Percentiles rank a stretch among this genome's conserved stretches.
phyloP scores from a whole-genome alignment of 495 filamentous ascomycete genomes.

The Neurospora discreta region DNA sequence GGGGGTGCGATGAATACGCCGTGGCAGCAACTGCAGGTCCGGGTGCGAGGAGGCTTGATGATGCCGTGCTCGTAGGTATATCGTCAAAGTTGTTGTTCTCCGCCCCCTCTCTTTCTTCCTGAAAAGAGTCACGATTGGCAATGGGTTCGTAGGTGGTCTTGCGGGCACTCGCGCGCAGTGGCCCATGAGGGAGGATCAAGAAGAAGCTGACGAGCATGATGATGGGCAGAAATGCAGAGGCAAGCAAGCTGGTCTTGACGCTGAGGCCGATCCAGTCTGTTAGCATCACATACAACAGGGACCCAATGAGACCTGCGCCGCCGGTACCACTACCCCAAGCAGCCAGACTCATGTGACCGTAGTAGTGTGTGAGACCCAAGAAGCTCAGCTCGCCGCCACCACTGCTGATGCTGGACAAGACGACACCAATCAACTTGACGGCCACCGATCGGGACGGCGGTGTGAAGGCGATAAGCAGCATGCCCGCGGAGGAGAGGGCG shows the following conservation, averaged over 20 bases:
- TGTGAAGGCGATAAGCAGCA: conserved; percentile 78
- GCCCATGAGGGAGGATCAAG: conserved; percentile 54
- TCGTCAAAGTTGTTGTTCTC: conserved; percentile 27
- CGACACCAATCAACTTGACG: conserved; percentile 68
- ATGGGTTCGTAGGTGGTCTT: conserved; percentile 35
- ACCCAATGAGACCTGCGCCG: conserved; percentile 76
- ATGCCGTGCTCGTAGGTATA: conserved; percentile 10
- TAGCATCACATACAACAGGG: conserved; percentile 73
- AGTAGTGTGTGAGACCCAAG: conserved; percentile 83
- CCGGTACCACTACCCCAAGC: conserved; percentile 92
- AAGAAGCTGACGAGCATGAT: conserved; percentile 86
- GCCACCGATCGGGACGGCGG: conserved; percentile 52
- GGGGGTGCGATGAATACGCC: conserved; percentile 4
- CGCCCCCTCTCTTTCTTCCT: conserved; percentile 26
- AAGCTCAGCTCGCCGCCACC: conserved; percentile 86
- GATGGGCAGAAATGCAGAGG: conserved; percentile 63
- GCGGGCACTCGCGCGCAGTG: conserved; percentile 30
- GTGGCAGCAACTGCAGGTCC: conserved; percentile 21
- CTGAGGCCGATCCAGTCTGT: conserved; percentile 67
- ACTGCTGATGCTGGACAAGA: conserved; percentile 73
- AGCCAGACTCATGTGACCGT: conserved; percentile 80
- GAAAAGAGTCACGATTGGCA: conserved; percentile 6
- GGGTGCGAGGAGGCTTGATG: conserved; percentile 30
- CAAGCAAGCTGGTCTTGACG: conserved; percentile 58
- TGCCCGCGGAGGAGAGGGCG: conserved; percentile 60